Evolutionary conservation across 495 filamentous ascomycete genomes (phyloP).

Genomic region (Penicillium cosmopolitanum): DNA sequence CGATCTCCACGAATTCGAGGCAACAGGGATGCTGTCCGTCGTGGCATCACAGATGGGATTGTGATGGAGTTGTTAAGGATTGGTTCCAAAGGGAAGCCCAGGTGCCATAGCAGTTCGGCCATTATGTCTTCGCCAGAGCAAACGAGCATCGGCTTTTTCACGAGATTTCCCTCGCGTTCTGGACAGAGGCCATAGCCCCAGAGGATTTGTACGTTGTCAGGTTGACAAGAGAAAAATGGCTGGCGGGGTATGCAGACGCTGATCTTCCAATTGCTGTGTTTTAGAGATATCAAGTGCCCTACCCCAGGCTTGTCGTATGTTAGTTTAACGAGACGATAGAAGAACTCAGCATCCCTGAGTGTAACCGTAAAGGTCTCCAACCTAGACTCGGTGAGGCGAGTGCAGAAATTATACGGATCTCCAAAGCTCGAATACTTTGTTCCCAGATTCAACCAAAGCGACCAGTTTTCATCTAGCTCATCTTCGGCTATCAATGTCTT

Average conservation of each 20-base stretch:
- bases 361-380: background rate
- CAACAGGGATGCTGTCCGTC: slow-evolving; percentile 1
- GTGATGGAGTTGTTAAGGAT: slow-evolving; percentile 27
- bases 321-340: background rate
- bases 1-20: slow-evolving; percentile 25
- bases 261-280: background rate
- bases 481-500: too few species aligned
- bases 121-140: slow-evolving; percentile 48
- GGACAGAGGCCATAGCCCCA: slow-evolving; percentile 49
- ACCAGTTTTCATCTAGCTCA: too few species aligned
- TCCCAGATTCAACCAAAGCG: background rate
- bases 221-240: slow-evolving; percentile 43
- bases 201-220: slow-evolving; percentile 31
- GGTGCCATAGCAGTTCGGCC: slow-evolving; percentile 39
- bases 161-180: slow-evolving; percentile 32
- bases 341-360: background rate
- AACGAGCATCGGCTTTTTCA: slow-evolving; percentile 44
- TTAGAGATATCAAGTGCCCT: background rate
- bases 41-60: slow-evolving; percentile 43
- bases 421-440: background rate
- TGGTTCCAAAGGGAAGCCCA: slow-evolving; percentile 26
- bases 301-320: background rate
- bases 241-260: slow-evolving; percentile 23
- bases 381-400: background rate
- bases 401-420: background rate